These are phyloP conservation scores for Psilocybe azurescens DNA, from an alignment of 768 basidiomycete genomes.

Conservation along the genomic window DNA sequence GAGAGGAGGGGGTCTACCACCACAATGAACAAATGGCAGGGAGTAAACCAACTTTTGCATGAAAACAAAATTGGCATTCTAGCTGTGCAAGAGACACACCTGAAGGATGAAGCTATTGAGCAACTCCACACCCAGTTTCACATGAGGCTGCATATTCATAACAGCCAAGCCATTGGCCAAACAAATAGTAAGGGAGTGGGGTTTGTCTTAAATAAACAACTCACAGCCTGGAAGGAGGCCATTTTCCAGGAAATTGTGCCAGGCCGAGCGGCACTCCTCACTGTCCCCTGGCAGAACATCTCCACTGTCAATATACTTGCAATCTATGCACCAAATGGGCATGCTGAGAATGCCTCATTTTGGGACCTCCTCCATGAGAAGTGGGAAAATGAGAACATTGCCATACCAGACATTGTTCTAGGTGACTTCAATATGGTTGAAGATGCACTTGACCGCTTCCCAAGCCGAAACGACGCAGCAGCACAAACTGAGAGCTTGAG, in stretches of 20 bases:
- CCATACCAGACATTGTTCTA: conserved; percentile 36
- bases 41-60: conserved; percentile 9
- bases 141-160: conserved; percentile 21
- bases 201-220: conserved; percentile 36
- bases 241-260: conserved; percentile 22
- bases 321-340: conserved; percentile 39
- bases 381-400: background rate
- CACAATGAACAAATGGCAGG: conserved; percentile 13
- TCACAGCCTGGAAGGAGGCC: conserved; percentile 18
- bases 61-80: conserved; percentile 10
- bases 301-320: conserved; percentile 29
- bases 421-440: conserved; percentile 51
- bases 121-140: conserved; percentile 16
- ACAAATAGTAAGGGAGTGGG: conserved; percentile 32
- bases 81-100: conserved; percentile 13
- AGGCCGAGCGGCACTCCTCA: conserved; percentile 29
- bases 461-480: conserved; percentile 24
- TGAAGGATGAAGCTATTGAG: conserved; percentile 5
- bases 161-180: conserved; percentile 16
- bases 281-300: conserved; percentile 20
- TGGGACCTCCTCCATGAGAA: conserved; percentile 1
- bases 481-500: conserved; percentile 17
- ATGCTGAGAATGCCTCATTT: background rate
- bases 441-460: conserved; percentile 40
- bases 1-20: conserved; percentile 13